Evolutionary conservation across 2,329 filamentous ascomycete genomes (phyloP).

Genomic region (Epichloe baconii): DNA sequence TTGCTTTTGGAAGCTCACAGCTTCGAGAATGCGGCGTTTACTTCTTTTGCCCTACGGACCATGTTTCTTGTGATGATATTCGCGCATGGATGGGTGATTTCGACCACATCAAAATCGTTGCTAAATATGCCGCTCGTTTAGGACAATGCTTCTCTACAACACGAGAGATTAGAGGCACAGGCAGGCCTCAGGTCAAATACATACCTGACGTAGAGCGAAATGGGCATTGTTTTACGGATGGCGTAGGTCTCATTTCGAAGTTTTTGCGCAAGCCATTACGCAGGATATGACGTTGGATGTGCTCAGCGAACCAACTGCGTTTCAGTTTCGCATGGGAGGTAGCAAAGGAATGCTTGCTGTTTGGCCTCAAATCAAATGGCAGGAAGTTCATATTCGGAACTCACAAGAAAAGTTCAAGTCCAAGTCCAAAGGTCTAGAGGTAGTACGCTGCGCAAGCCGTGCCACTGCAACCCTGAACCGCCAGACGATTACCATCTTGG

Average conservation of each 20-base stretch:
- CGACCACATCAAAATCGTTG: conserved; percentile 65
- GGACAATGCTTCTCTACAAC: conserved; percentile 97
- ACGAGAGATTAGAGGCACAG: conserved; percentile 52
- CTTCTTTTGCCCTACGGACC: conserved; percentile 67
- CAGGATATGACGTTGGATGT: conserved; percentile 52
- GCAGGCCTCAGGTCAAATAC: conserved; percentile 41
- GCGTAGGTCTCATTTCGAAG: conserved; percentile 80
- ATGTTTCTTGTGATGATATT: conserved; percentile 61
- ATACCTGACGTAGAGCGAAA: conserved; percentile 62
- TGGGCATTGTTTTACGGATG: conserved; percentile 71
- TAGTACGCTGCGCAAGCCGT: conserved; percentile 68
- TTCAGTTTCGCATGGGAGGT: conserved; percentile 84
- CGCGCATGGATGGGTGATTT: conserved; percentile 82
- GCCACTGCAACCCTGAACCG: conserved; percentile 74
- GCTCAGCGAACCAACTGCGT: conserved; percentile 58
- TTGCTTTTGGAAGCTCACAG: conserved; percentile 92
- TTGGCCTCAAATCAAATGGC: conserved; percentile 53
- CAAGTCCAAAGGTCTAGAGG: conserved; percentile 60
- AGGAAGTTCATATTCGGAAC: conserved; percentile 63
- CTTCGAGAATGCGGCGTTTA: conserved; percentile 85
- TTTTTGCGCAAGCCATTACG: conserved; percentile 63
- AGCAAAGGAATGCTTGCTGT: conserved; percentile 80
- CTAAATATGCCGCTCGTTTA: conserved; percentile 77
- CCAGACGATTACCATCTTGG: conserved; percentile 79
- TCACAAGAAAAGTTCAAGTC: conserved; percentile 83